A percentile compares a stretch with the other conserved stretches of the same genome.
Evolutionary conservation across 2,329 filamentous ascomycete genomes (phyloP).

Genomic region (Ilyonectria robusta): DNA sequence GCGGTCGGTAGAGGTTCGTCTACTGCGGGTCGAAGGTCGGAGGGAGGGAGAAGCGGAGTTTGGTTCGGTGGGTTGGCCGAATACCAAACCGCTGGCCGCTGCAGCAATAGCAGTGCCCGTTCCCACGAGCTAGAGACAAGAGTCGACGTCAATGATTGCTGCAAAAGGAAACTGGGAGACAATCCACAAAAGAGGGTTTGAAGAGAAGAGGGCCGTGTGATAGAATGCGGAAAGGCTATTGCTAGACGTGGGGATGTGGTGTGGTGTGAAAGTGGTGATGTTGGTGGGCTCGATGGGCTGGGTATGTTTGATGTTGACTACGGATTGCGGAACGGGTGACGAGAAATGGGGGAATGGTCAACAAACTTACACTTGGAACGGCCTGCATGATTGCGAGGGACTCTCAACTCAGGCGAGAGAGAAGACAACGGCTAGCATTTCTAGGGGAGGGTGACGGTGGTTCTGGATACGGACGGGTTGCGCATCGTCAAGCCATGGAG

Average conservation of each 20-base stretch:
- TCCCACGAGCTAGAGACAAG: slow-evolving; percentile 67
- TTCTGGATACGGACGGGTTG: slow-evolving; percentile 47
- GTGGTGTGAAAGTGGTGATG: slow-evolving; percentile 44
- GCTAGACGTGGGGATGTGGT: slow-evolving; percentile 36
- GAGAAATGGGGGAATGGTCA: slow-evolving; percentile 35
- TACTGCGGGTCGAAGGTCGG: slow-evolving; percentile 47
- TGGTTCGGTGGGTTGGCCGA: slow-evolving; percentile 67
- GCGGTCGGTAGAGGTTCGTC: slow-evolving; percentile 53
- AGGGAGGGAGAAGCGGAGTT: slow-evolving; percentile 49
- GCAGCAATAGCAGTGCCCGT: slow-evolving; percentile 74
- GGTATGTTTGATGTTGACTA: slow-evolving; percentile 38
- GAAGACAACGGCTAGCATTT: slow-evolving; percentile 55
- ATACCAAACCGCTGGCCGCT: slow-evolving; percentile 71
- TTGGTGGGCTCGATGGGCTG: slow-evolving; percentile 24
- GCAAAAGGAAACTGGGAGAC: slow-evolving; percentile 36
- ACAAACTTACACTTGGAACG: slow-evolving; percentile 64
- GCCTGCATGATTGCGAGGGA: slow-evolving; percentile 66
- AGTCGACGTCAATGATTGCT: slow-evolving; percentile 41
- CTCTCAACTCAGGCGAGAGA: slow-evolving; percentile 56
- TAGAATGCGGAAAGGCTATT: slow-evolving; percentile 44
- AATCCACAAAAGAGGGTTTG: slow-evolving; percentile 44
- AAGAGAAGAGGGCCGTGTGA: slow-evolving; percentile 25
- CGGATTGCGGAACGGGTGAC: slow-evolving; percentile 21
- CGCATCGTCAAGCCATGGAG: slow-evolving; percentile 51
- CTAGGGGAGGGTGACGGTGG: slow-evolving; percentile 49